Conservation (phyloP, 148 eudicot species). For the Persicaria tinctoria region DNA sequence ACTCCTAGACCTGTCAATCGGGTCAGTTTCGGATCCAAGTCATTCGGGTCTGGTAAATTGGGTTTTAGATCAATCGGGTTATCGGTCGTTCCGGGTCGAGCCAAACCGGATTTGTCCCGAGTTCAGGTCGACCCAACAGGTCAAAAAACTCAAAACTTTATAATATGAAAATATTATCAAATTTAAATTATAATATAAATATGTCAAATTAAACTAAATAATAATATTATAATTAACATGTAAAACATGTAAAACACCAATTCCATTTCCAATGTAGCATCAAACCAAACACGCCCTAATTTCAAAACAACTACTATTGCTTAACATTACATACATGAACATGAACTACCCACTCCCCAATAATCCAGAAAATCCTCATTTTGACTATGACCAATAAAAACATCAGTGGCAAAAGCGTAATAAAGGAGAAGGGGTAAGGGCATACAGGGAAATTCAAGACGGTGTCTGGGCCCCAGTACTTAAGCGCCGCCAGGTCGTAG, state of each 20-base stretch:
- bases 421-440: neutral
- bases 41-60: too few relatives aligned
- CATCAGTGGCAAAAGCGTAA: conserved; percentile 10
- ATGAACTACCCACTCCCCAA: neutral
- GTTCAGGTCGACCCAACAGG: too few relatives aligned
- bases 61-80: too few relatives aligned
- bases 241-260: neutral
- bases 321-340: neutral
- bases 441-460: conserved; percentile 72
- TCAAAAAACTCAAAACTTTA: too few relatives aligned
- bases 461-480: conserved; percentile 82
- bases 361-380: neutral
- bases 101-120: too few relatives aligned
- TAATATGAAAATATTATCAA: too few relatives aligned
- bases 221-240: too few relatives aligned
- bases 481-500: conserved; percentile 93
- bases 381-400: conserved; percentile 5
- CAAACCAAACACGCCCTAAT: neutral
- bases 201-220: too few relatives aligned
- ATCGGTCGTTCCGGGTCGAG: too few relatives aligned
- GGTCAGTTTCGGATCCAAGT: too few relatives aligned
- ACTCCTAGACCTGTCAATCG: too few relatives aligned
- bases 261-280: neutral
- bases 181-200: too few relatives aligned
- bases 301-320: neutral